phyloP scores from a whole-genome alignment of 495 filamentous ascomycete species.

The Penicillium odoratum region DNA sequence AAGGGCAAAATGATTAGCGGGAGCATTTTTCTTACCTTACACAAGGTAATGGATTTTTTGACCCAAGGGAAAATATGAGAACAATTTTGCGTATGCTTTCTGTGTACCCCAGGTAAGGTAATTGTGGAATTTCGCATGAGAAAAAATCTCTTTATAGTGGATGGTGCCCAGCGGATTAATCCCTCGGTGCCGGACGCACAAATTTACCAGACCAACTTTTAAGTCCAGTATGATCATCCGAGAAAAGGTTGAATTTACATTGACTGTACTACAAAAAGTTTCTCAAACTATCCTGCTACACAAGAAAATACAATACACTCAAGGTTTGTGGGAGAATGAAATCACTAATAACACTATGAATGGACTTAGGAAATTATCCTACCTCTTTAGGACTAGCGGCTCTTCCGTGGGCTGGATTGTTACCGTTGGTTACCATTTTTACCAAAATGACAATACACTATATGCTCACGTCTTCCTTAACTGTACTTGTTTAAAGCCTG shows the following conservation, averaged over 20 bases:
- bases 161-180: conserved; percentile 16
- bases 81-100: conserved; percentile 1
- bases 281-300: neutral
- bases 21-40: conserved; percentile 12
- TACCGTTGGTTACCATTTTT: neutral
- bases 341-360: neutral
- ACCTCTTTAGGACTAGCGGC: conserved; percentile 1
- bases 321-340: neutral
- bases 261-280: neutral
- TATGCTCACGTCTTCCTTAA: neutral
- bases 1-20: conserved; percentile 26
- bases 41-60: neutral
- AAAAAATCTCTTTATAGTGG: conserved; percentile 9
- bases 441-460: neutral
- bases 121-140: conserved; percentile 25
- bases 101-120: conserved; percentile 10
- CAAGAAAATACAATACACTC: neutral
- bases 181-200: conserved; percentile 17
- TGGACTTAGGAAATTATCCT: neutral
- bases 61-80: neutral
- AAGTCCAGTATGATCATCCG: too few relatives aligned
- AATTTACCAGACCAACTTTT: neutral
- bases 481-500: neutral
- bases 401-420: neutral
- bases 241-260: neutral